Base-by-base conservation (phyloP, 2,329 filamentous ascomycete genomes). In the Monosporascus cannonballus region DNA sequence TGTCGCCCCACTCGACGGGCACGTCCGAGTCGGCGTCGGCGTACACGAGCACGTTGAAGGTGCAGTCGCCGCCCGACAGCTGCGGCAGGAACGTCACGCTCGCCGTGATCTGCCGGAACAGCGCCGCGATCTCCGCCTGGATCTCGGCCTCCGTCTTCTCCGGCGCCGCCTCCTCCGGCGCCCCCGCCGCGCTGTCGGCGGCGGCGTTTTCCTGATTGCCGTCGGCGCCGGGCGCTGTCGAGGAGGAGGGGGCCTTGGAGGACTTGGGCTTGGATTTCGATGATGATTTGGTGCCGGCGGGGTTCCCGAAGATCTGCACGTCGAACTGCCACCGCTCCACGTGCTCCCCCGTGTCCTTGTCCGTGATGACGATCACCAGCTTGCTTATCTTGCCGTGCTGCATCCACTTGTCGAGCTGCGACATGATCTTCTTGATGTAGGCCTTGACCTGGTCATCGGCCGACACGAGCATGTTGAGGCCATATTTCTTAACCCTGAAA, bases 371-470 rank as follows among this genome's bases (percentile, higher is more conserved):
- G 50, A 99, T 88, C 54, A 99, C 92, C 14, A 99, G 84, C 72
- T 96, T 96, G 50, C 90, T 95, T 68, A 99, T 96, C 73, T 99
- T 97, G 69, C 92, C 90, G 63, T 88, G 89, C 50, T 91, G 80
- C 91, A 97, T 97, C 94, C 94, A 99, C 69, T 90, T 90, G 75
- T 95, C 93, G 54, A 99, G 83, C 73, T 99, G 94, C 27, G 86
- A 86, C 92, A 96, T 99, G 75, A 99, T 97, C 74, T 95, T 96
- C 73, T 96, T 96, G 78, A 99, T 96, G 74, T 99, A 99, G 34
- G 92, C 90, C 73, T 96, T 96, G 68, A 99, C 94, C 74, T 99
- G 93, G 76, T 97, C 94, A 70, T 99, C 94, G 58, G 91, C 84
- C 34, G 93, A 95, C 49, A 97, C 92, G 64, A 96, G 88, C 91